Base-by-base conservation (phyloP, 495 filamentous ascomycete species). In the Evansstolkia leycettana region DNA sequence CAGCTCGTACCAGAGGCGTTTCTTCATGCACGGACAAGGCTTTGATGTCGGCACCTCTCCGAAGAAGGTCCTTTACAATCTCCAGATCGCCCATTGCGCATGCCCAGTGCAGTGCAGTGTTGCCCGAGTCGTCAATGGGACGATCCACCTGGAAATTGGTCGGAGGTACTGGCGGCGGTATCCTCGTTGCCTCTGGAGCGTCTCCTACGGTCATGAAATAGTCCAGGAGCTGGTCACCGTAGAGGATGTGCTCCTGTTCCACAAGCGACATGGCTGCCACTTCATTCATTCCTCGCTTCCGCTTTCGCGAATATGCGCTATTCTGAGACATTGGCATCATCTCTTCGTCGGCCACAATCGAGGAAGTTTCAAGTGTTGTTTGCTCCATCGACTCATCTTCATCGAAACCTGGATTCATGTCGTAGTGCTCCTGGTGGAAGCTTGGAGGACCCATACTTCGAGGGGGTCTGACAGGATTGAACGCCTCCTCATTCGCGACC, bases 41-140 rank as follows among this genome's bases (percentile, higher is more conserved):
- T 19, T 72, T 73, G 10, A 59, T 34, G 36, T 75, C 72, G 7
- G 87, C 87, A 23, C 78, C 76, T 34, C 83, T 82, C 9, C 72
- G 69, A 39, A 89, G 76, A 3, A 98, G 63, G 47, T 89, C 76
- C 51, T 77, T 82, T 37, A 95, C 84, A 19, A 96, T 82, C 17
- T 85, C 81, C 12, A 95, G 62, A 48, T 98, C 90, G 27, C 89
- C 90, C 90, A 98, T 96, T n/a, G 90, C 82, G 39, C 84, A 82
- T 12, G 86, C 90, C 90, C 90, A 98, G 51, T 98, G 90, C 38
- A 98, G 68, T 2, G 87, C 86, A 2, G 83, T 89, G 46, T 95
- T 86, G 3, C 75, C 74, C 33, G 89, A 84, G 13, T 83, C 77
- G 47, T 98, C 90, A 45, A 98, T 94, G 17, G 76, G 62, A 51